Percentiles rank a stretch among this genome's conserved stretches.
Evolutionary conservation across 495 filamentous ascomycete genomes (phyloP).

Genomic region (Trichoderma asperelloides): DNA sequence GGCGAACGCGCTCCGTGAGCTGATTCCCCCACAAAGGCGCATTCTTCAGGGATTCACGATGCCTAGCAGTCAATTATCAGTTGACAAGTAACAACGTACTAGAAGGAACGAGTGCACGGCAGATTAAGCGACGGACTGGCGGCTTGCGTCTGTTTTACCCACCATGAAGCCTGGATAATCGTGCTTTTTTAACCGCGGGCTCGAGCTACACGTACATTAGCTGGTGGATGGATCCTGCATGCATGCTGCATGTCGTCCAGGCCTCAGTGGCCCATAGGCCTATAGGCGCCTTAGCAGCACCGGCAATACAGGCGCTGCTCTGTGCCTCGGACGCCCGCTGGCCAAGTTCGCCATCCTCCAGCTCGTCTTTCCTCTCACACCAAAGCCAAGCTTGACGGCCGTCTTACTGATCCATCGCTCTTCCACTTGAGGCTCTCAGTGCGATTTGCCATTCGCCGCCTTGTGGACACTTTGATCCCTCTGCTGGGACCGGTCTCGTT

Average conservation of each 20-base stretch:
- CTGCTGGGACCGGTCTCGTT: too few species aligned
- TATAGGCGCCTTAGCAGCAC: too few species aligned
- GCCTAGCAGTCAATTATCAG: background rate
- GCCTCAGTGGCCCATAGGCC: background rate
- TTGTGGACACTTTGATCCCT: too few species aligned
- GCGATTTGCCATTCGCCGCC: too few species aligned
- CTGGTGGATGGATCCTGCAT: background rate
- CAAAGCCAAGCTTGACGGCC: too few species aligned
- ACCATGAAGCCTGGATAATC: background rate
- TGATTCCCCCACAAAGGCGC: background rate
- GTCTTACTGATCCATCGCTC: too few species aligned
- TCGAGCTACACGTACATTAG: constrained; percentile 3
- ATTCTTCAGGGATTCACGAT: background rate
- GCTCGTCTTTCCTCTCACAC: too few species aligned
- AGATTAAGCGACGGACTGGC: background rate
- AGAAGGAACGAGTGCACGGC: background rate
- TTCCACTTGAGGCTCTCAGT: too few species aligned
- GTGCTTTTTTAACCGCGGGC: background rate
- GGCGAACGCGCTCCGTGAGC: background rate
- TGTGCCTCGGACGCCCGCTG: background rate
- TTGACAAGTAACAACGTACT: background rate
- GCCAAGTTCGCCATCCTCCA: too few species aligned
- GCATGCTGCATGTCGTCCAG: background rate
- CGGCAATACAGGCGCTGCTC: background rate
- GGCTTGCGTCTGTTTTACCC: constrained; percentile 1